Evolutionary conservation across 352 stramenopile genomes (phyloP).

Genomic region (Elongisporangium anandrum): DNA sequence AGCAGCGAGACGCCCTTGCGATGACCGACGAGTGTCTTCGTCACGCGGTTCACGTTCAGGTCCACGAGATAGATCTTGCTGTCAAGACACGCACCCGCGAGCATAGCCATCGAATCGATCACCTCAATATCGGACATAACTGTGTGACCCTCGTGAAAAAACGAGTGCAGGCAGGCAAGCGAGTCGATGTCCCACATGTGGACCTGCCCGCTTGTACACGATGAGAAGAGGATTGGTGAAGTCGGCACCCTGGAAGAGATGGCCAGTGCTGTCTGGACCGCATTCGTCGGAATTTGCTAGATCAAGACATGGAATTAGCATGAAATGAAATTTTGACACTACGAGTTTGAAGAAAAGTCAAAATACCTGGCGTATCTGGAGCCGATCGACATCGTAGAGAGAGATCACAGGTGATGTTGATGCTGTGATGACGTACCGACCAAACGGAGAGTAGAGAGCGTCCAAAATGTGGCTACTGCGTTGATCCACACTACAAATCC

Average conservation of each 20-base stretch:
- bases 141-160: conserved; percentile 26
- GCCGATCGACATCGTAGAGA: conserved; percentile 44
- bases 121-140: conserved; percentile 37
- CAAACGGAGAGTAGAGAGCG: conserved; percentile 32
- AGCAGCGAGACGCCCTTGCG: conserved; percentile 38
- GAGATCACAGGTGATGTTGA: conserved; percentile 45
- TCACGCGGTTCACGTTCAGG: conserved; percentile 15
- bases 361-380: conserved; percentile 43
- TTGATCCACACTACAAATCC: background rate
- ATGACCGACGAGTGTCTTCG: conserved; percentile 33
- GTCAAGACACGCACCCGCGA: conserved; percentile 39
- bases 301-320: background rate
- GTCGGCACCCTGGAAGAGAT: conserved; percentile 4
- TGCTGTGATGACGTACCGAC: conserved; percentile 41
- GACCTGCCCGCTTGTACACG: conserved; percentile 30
- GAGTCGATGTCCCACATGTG: conserved; percentile 38
- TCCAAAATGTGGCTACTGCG: conserved; percentile 25
- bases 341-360: too few relatives aligned
- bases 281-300: conserved; percentile 47
- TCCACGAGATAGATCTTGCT: conserved; percentile 63
- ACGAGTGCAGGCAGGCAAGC: conserved; percentile 25
- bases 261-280: conserved; percentile 30
- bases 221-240: conserved; percentile 27
- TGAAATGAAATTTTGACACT: background rate
- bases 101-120: conserved; percentile 23